Percentiles rank a stretch among this genome's conserved stretches.
These are phyloP conservation scores for Fusarium decemcellulare DNA, from an alignment of 2,329 filamentous ascomycete genomes.

Conservation along the genomic window DNA sequence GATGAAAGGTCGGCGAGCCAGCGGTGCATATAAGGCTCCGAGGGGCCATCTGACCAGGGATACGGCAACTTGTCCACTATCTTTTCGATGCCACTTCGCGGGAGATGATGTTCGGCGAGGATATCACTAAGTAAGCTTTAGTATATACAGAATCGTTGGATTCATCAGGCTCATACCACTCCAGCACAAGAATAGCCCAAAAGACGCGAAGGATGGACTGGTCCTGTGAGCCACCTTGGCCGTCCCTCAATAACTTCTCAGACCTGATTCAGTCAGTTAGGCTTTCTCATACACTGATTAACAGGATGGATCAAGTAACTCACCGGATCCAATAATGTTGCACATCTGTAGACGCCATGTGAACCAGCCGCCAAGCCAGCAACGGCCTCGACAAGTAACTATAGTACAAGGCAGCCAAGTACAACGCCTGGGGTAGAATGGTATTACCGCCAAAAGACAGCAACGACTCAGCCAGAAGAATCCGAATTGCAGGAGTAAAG, in stretches of 20 bases:
- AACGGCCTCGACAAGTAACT: conserved; percentile 39
- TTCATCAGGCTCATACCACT: conserved; percentile 19
- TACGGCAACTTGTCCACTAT: conserved; percentile 40
- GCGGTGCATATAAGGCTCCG: conserved; percentile 37
- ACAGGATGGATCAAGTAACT: rapidly evolving
- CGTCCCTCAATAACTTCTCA: conserved; percentile 29
- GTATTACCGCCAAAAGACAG: conserved; percentile 36
- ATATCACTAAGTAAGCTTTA: conserved; percentile 24
- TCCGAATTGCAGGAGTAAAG: conserved; percentile 29
- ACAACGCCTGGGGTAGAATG: conserved; percentile 34
- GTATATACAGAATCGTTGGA: background rate
- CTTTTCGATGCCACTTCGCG: conserved; percentile 39
- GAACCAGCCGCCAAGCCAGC: conserved; percentile 37
- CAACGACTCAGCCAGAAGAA: conserved; percentile 30
- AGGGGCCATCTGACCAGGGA: conserved; percentile 28
- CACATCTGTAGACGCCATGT: conserved; percentile 39
- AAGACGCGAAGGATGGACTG: conserved; percentile 38
- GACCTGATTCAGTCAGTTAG: background rate
- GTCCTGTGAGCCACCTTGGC: conserved; percentile 24
- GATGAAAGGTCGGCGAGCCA: conserved; percentile 40
- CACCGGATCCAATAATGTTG: conserved; percentile 43
- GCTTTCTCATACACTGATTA: background rate
- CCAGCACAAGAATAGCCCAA: conserved; percentile 37
- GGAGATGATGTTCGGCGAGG: conserved; percentile 39
- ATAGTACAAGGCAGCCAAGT: conserved; percentile 37